These are phyloP conservation scores for Colletotrichum lupini DNA, from an alignment of 2,329 filamentous ascomycete genomes.

Conservation along the genomic window DNA sequence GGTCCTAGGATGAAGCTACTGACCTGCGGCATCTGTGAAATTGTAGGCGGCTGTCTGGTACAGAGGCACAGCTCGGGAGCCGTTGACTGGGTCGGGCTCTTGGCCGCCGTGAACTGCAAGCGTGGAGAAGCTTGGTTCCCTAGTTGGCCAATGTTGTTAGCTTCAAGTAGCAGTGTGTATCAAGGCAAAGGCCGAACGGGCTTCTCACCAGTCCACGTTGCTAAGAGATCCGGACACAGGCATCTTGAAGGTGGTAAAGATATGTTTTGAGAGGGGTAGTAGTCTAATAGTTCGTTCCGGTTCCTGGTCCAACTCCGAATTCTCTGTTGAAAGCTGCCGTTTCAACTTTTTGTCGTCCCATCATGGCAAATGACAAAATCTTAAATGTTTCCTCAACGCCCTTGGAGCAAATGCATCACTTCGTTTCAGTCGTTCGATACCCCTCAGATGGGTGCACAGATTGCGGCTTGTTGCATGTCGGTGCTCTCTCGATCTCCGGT, in stretches of 20 bases:
- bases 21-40: slow-evolving; percentile 36
- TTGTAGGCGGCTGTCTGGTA: slow-evolving; percentile 79
- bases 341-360: not conserved
- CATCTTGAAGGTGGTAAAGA: slow-evolving; percentile 38
- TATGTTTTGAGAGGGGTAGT: slow-evolving; percentile 25
- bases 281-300: slow-evolving; percentile 20
- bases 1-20: not conserved
- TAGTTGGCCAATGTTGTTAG: not conserved
- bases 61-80: slow-evolving; percentile 91
- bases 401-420: slow-evolving; percentile 9
- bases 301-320: slow-evolving; percentile 8
- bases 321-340: slow-evolving; percentile 4
- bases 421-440: slow-evolving; percentile 28
- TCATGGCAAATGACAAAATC: slow-evolving; percentile 22
- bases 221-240: slow-evolving; percentile 46
- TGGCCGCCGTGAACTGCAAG: slow-evolving; percentile 59
- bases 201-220: slow-evolving; percentile 45
- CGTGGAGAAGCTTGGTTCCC: slow-evolving; percentile 37
- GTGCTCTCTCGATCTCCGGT: slow-evolving; percentile 15
- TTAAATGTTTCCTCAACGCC: slow-evolving; percentile 31
- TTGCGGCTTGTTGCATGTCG: not conserved
- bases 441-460: slow-evolving; percentile 4
- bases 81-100: slow-evolving; percentile 81
- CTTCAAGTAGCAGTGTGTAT: slow-evolving; percentile 5
- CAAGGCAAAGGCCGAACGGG: slow-evolving; percentile 28